Percentiles rank a stretch among this genome's conserved stretches.
Evolutionary conservation across 352 stramenopile species (phyloP).

Genomic region (Pythium biforme): DNA sequence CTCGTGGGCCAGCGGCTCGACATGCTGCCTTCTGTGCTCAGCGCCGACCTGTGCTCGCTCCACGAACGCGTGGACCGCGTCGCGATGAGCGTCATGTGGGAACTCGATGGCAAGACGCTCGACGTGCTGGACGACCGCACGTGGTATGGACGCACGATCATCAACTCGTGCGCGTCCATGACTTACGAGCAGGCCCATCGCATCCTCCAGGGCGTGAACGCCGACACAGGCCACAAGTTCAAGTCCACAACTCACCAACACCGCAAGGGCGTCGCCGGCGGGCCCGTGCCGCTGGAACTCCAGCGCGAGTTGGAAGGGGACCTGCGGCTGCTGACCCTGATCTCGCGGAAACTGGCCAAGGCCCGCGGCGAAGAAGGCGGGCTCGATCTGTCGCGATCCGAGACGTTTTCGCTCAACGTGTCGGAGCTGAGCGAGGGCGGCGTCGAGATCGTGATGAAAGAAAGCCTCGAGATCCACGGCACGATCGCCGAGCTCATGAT

Average conservation of each 20-base stretch:
- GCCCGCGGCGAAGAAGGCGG: slow-evolving; percentile 64
- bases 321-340: slow-evolving; percentile 58
- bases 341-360: slow-evolving; percentile 58
- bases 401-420: slow-evolving; percentile 85
- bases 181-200: slow-evolving; percentile 85
- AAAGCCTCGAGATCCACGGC: slow-evolving; percentile 91
- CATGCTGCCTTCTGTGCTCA: slow-evolving; percentile 92
- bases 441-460: slow-evolving; percentile 87
- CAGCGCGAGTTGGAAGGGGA: slow-evolving; percentile 57
- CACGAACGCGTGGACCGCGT: slow-evolving; percentile 88
- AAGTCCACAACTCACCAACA: slow-evolving; percentile 11
- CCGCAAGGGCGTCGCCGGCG: slow-evolving; percentile 56
- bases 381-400: slow-evolving; percentile 77
- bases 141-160: slow-evolving; percentile 93
- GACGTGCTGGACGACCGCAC: slow-evolving; percentile 54
- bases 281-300: slow-evolving; percentile 52
- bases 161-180: slow-evolving; percentile 93
- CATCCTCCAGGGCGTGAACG: slow-evolving; percentile 61
- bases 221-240: slow-evolving; percentile 46
- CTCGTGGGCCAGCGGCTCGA: slow-evolving; percentile 94
- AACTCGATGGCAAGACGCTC: slow-evolving; percentile 71
- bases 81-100: slow-evolving; percentile 91
- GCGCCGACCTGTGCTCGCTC: slow-evolving; percentile 89
- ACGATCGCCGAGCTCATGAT: slow-evolving; percentile 95
- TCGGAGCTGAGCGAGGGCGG: slow-evolving; percentile 52